phyloP scores from a whole-genome alignment of 306 rosid genomes.

The Fragaria ananassa region DNA sequence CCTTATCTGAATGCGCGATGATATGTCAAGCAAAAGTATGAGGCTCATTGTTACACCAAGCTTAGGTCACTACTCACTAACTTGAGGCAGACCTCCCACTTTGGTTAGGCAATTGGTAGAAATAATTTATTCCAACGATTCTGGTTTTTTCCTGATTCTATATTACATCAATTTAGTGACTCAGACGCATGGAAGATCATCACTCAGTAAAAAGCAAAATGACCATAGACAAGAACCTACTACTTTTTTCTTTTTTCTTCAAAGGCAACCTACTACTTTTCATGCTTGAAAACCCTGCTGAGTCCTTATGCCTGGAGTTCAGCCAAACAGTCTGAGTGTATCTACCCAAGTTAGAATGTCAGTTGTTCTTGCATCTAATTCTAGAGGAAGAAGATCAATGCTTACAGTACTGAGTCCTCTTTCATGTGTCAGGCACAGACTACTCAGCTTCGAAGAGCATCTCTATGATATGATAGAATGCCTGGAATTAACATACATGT shows the following conservation, averaged over 20 bases:
- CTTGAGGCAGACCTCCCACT: constrained; percentile 1
- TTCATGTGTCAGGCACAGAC: neutral
- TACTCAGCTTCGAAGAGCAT: constrained; percentile 9
- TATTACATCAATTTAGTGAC: neutral
- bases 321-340: neutral
- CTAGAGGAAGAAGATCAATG: neutral
- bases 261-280: neutral
- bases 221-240: neutral
- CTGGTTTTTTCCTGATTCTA: neutral
- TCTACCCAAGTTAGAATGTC: neutral
- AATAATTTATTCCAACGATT: neutral
- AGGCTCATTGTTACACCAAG: neutral
- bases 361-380: neutral
- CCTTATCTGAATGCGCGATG: constrained; percentile 1
- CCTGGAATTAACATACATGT: constrained; percentile 2
- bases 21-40: neutral
- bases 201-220: neutral
- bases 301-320: neutral
- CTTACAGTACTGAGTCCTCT: neutral
- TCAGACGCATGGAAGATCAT: neutral
- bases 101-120: neutral
- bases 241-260: too few species aligned
- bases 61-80: constrained; percentile 6
- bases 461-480: neutral
- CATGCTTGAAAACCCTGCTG: neutral